Conservation (phyloP, 176 grass and related monocot genomes). For the Oryza coarctata region DNA sequence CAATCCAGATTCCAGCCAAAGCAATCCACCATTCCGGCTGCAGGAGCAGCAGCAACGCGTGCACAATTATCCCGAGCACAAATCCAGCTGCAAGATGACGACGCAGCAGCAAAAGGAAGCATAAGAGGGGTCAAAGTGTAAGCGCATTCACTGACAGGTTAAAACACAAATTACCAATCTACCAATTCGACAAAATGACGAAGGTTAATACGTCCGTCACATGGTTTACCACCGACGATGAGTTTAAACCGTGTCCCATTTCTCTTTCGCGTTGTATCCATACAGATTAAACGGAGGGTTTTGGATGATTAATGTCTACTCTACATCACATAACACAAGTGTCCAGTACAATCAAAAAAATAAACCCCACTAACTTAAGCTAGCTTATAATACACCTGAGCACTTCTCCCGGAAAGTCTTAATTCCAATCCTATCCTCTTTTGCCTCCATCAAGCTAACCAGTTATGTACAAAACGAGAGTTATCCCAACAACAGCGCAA, state of each 20-base stretch:
- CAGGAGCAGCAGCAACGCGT: neutral
- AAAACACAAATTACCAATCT: neutral
- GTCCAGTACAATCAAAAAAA: constrained; percentile 20
- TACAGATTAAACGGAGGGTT: constrained; percentile 29
- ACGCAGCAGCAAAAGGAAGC: neutral
- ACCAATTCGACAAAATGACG: neutral
- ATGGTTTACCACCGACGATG: neutral
- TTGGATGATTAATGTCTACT: constrained; percentile 40
- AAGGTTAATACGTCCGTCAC: neutral
- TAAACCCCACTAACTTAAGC: constrained; percentile 52
- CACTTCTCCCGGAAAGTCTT: constrained; percentile 40
- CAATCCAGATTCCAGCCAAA: neutral
- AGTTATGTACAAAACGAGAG: constrained; percentile 64
- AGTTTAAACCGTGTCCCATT: constrained; percentile 22
- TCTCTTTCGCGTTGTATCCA: constrained; percentile 27
- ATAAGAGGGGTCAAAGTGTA: neutral
- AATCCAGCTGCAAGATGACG: neutral
- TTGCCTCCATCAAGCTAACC: constrained; percentile 53
- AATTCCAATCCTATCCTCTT: constrained; percentile 51
- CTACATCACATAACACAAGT: constrained; percentile 22
- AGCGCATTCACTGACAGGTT: neutral
- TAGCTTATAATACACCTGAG: constrained; percentile 74
- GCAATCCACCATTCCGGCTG: neutral
- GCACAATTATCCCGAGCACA: neutral
- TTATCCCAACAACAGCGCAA: constrained; percentile 14